Evolutionary conservation across 2,329 filamentous ascomycete species (phyloP), one percentile per base, ranked within the genome.

Genomic region (Ilyonectria destructans): DNA sequence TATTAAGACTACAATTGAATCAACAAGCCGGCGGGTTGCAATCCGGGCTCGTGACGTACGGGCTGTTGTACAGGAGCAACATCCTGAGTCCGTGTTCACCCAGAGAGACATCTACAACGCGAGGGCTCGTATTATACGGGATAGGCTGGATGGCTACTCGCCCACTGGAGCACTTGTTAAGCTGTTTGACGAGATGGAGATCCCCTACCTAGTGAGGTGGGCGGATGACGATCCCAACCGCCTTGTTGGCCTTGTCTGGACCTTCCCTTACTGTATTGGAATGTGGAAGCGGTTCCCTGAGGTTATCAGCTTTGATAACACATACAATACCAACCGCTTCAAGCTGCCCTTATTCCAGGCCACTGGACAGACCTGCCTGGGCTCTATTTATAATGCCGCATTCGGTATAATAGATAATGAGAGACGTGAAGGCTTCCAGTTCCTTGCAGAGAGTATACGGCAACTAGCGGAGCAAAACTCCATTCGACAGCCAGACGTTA

Each of bases 121-220:
- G n/a, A 23, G 21, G 21, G 21, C 54, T 58, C 52, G 55, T 19
- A 64, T 73, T 21, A 69, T 58, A 19, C 55, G 56, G 23, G 61
- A 71, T 35, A 72, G 72, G 19, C 51, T 74, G 15, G 17, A 64
- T 43, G 58, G 71, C 17, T 33, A 57, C 13, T 49, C 21, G 10
- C 52, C 67, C 51, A 73, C 62, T 26, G 65, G 56, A 40, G 67
- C 67, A 60, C 56, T 71, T 6, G 68, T 73, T 35, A 71, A 69
- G 54, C 61, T 67, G 1, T 74, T 74, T 49, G 59, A 74, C 49
- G 45, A 72, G 54, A 59, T 23, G 23, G 35, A 65, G 1, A 59
- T 72, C 54, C 66, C 61, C 19, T 72, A 74, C 58, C 26, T 74
- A 51, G 62, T 58, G 2, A 69, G 71, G 45, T 72, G 62, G 68